Base-by-base conservation (phyloP, 2,329 filamentous ascomycete genomes). In the Aphanocladium album region DNA sequence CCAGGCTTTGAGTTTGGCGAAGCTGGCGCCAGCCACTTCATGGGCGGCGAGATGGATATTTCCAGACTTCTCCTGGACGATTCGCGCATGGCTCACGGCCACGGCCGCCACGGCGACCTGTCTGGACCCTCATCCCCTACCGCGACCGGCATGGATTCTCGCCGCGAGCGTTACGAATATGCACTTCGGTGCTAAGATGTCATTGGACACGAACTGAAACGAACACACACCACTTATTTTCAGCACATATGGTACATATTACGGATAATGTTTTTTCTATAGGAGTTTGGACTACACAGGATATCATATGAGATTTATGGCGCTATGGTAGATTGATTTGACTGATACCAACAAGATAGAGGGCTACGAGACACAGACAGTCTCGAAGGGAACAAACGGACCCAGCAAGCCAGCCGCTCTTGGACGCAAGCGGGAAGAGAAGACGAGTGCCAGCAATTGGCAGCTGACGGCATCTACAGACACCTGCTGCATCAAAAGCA, bases 31-130 rank as follows among this genome's bases (percentile, higher is more conserved):
- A 67, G 75, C 2, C 74, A 79, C 2, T 73, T 78, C 58, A 70
- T 77, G 51, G 76, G 76, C 3, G 79, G 81, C 17, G 84, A 86
- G 68, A 87, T 87, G 84, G 84, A 84, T 56, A 85, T 87, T 50
- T 83, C 83, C 17, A 78, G 84, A 14, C 74, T 87, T 2, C 70
- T 87, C 2, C 74, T 86, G n/a, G 82, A 86, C 57, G 83, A 85
- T 63, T 72, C 73, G 4, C 75, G 74, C 61, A 60, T 70, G 3
- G 60, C 62, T 9, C 71, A 67, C 49, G 52, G 63, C 21, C 65
- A 62, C 41, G 57, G 66, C 27, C 67, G 72, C 19, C 67, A 70
- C 25, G 67, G 64, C 14, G 73, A 75, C 6, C 64, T 62, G 25
- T 67, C 66, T 16, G 63, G 62, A 14, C 60, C 70, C 11, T 67